Percentiles rank a stretch among this genome's conserved stretches.
Evolutionary conservation across 768 basidiomycete genomes (phyloP).

Genomic region (Chalciporus pseudorubinellus): DNA sequence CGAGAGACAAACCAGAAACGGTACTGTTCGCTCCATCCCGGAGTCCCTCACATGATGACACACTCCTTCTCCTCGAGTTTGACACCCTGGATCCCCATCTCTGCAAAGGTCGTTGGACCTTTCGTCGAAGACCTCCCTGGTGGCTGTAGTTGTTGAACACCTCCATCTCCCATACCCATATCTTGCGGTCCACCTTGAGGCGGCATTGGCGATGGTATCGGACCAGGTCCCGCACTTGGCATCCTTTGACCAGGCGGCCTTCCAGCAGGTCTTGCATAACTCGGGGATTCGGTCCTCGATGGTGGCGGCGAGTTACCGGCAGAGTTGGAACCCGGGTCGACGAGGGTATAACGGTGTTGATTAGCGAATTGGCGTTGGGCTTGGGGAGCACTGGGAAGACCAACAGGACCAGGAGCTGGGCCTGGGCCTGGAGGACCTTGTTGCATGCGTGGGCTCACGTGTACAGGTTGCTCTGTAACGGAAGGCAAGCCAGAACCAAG

Average conservation of each 20-base stretch:
- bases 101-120: constrained; percentile 80
- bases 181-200: constrained; percentile 6
- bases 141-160: constrained; percentile 5
- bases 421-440: neutral
- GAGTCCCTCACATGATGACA: constrained; percentile 70
- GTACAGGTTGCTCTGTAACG: constrained; percentile 14
- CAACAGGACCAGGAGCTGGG: neutral
- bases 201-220: constrained; percentile 13
- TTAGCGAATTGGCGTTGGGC: constrained; percentile 30
- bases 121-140: no score
- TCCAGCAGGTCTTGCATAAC: constrained; percentile 29
- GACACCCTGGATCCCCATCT: constrained; percentile 86
- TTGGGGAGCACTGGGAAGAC: constrained; percentile 2
- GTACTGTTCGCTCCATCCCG: no score
- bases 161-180: neutral
- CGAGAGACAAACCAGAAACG: no score
- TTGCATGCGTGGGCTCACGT: constrained; percentile 1
- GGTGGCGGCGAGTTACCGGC: constrained; percentile 11
- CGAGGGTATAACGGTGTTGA: constrained; percentile 47
- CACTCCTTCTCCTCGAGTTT: constrained; percentile 83
- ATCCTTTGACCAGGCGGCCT: constrained; percentile 32
- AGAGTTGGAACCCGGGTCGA: constrained; percentile 37
- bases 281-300: constrained; percentile 19
- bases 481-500: constrained; percentile 11
- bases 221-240: constrained; percentile 14